These are phyloP conservation scores for Anisogramma anomala DNA, from an alignment of 2,329 filamentous ascomycete species.

Conservation along the genomic window DNA sequence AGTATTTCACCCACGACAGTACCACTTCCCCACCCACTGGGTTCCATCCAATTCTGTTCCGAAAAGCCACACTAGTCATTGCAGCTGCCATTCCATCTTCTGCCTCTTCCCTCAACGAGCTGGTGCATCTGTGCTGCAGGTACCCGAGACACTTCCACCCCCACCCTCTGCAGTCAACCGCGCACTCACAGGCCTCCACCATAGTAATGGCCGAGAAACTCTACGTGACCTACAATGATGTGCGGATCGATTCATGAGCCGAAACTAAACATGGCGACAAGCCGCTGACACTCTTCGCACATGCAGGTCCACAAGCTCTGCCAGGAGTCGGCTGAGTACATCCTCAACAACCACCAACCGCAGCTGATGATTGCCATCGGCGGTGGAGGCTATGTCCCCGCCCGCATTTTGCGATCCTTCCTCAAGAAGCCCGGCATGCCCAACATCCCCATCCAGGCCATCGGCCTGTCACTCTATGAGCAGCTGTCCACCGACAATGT, in stretches of 20 bases:
- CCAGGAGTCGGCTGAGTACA: slow-evolving; percentile 68
- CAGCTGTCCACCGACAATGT: slow-evolving; percentile 46
- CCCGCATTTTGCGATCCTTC: slow-evolving; percentile 93
- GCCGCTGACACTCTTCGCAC: slow-evolving; percentile 6
- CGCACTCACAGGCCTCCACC: slow-evolving; percentile 26
- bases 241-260: slow-evolving; percentile 30
- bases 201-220: slow-evolving; percentile 77
- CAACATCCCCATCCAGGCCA: slow-evolving; percentile 99
- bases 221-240: slow-evolving; percentile 88
- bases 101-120: too few relatives aligned
- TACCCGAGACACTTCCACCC: slow-evolving; percentile 7
- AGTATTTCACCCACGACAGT: too few relatives aligned
- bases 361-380: slow-evolving; percentile 98
- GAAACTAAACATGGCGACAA: too few relatives aligned
- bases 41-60: too few relatives aligned
- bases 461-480: slow-evolving; percentile 95
- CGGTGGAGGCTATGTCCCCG: slow-evolving; percentile 92
- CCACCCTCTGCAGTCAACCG: slow-evolving; percentile 8
- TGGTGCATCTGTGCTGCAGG: slow-evolving; percentile 5
- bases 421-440: slow-evolving; percentile 75
- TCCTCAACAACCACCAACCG: slow-evolving; percentile 77
- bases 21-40: too few relatives aligned
- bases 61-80: too few relatives aligned
- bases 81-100: background rate
- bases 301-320: slow-evolving; percentile 90